Evolutionary conservation across 345 rosid genomes (phyloP).

Genomic region (Bruguiera parviflora): DNA sequence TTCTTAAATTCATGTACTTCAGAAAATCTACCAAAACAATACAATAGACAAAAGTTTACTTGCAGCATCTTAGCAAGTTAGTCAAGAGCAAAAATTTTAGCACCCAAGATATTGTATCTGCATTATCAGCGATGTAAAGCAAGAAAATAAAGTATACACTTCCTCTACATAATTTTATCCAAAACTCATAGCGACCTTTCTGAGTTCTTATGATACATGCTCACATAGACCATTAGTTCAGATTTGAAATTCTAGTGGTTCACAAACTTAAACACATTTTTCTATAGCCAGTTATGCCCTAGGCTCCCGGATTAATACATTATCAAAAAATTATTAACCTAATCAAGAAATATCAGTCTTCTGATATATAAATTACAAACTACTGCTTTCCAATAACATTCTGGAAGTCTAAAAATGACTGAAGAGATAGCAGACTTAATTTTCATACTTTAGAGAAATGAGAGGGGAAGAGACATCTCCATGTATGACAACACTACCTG

Average conservation of each 20-base stretch:
- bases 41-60: constrained; percentile 16
- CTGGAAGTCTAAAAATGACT: not conserved
- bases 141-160: not conserved
- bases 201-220: too few relatives aligned
- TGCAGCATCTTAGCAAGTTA: constrained; percentile 21
- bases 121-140: not conserved
- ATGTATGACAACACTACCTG: constrained; percentile 39
- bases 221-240: not conserved
- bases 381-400: not conserved
- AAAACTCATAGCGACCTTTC: too few relatives aligned
- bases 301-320: not conserved
- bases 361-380: not conserved
- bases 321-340: not conserved
- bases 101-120: not conserved
- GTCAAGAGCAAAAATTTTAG: constrained; percentile 7
- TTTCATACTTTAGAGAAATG: not conserved
- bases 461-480: not conserved
- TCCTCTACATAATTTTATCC: not conserved
- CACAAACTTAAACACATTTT: not conserved
- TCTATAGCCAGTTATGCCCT: not conserved
- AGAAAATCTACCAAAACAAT: constrained; percentile 58
- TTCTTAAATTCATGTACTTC: constrained; percentile 79
- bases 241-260: not conserved
- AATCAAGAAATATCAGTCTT: not conserved
- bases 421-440: not conserved